These are phyloP conservation scores for Grosmannia clavigera DNA, from an alignment of 2,329 filamentous ascomycete species.

Conservation along the genomic window DNA sequence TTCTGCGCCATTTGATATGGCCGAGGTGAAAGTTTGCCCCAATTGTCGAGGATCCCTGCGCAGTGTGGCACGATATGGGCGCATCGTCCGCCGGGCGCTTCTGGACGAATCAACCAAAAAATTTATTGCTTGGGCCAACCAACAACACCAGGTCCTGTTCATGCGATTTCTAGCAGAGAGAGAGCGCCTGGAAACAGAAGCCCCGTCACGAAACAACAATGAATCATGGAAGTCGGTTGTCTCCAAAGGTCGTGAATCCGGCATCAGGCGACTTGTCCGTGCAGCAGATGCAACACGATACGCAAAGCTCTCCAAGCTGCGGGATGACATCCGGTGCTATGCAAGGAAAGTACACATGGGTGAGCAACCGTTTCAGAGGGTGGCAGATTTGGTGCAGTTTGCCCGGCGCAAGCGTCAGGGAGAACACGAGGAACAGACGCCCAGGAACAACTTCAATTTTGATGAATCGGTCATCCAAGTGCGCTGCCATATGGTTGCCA, in stretches of 20 bases:
- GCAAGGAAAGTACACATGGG: conserved; percentile 22
- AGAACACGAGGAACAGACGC: conserved; percentile 3
- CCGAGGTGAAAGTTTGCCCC: conserved; percentile 30
- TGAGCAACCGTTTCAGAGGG: conserved; percentile 36
- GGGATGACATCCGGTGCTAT: conserved; percentile 12
- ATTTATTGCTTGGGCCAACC: conserved; percentile 34
- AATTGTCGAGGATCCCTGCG: conserved; percentile 34
- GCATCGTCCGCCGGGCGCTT: conserved; percentile 45
- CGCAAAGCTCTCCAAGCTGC: conserved; percentile 11
- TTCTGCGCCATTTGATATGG: neutral
- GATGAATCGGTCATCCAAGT: conserved; percentile 24
- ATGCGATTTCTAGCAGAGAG: conserved; percentile 16
- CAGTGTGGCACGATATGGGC: conserved; percentile 46
- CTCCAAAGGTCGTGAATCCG: too few relatives aligned
- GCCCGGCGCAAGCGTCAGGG: conserved; percentile 19
- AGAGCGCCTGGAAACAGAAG: conserved; percentile 12
- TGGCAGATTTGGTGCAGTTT: conserved; percentile 30
- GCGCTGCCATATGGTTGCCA: conserved; percentile 27
- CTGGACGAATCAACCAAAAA: conserved; percentile 54
- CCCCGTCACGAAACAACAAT: neutral
- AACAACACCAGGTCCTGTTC: conserved; percentile 23
- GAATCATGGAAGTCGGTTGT: neutral
- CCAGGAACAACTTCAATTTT: conserved; percentile 18
- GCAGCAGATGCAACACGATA: conserved; percentile 9
- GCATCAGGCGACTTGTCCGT: neutral